Percentiles rank a stretch among this genome's conserved stretches.
Evolutionary conservation across 2,329 filamentous ascomycete genomes (phyloP).

Genomic region (Dryadomyces quercus-mongolicae): DNA sequence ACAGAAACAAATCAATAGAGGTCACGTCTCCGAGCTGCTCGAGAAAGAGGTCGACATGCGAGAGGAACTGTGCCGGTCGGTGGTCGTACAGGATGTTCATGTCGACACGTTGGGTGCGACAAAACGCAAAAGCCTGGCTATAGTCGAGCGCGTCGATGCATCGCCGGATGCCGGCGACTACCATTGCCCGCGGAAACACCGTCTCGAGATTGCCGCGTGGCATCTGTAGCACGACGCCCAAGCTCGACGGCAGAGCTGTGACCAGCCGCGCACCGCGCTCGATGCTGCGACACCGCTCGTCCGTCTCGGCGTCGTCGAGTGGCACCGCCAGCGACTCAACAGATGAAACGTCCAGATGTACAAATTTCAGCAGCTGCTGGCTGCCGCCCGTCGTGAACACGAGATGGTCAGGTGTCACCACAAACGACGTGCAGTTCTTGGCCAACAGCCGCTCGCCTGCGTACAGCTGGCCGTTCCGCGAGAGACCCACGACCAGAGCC

Average conservation of each 20-base stretch:
- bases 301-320: conserved; percentile 75
- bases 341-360: conserved; percentile 46
- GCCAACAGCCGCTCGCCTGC: conserved; percentile 62
- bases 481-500: conserved; percentile 47
- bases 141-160: conserved; percentile 76
- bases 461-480: conserved; percentile 65
- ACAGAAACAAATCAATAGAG: conserved; percentile 83
- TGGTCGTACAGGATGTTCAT: conserved; percentile 97
- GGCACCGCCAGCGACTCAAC: conserved; percentile 54
- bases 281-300: conserved; percentile 84
- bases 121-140: conserved; percentile 70
- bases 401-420: conserved; percentile 69
- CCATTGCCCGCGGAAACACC: conserved; percentile 83
- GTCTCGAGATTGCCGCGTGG: conserved; percentile 92
- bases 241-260: conserved; percentile 78
- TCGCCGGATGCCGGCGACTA: conserved; percentile 76
- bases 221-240: conserved; percentile 85
- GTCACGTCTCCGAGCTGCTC: conserved; percentile 72
- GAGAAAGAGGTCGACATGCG: conserved; percentile 63
- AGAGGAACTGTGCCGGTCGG: conserved; percentile 73
- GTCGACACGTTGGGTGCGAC: conserved; percentile 86
- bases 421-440: conserved; percentile 86
- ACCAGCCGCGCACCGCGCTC: conserved; percentile 82
- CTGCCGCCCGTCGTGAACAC: conserved; percentile 78
- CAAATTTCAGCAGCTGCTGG: conserved; percentile 76